A percentile compares a stretch with the other conserved stretches of the same genome.
These are phyloP conservation scores for Helminthosporium solani DNA, from an alignment of 2,329 filamentous ascomycete genomes.

Conservation along the genomic window DNA sequence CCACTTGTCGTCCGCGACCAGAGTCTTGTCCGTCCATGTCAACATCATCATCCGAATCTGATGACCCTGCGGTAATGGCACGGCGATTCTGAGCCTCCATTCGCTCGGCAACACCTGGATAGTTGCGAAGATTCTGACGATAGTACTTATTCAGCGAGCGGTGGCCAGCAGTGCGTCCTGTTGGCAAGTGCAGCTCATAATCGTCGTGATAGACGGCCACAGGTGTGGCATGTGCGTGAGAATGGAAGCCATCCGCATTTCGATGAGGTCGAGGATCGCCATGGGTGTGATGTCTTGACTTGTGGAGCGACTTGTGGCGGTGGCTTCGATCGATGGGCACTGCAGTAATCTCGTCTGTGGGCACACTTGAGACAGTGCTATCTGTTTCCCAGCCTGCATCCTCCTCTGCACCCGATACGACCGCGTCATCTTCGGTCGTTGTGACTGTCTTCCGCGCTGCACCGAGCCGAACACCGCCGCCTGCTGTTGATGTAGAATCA, in stretches of 20 bases:
- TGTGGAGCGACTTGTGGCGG: conserved; percentile 70
- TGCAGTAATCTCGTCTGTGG: conserved; percentile 78
- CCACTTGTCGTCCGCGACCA: conserved; percentile 42
- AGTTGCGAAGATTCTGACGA: conserved; percentile 85
- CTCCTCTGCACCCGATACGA: conserved; percentile 58
- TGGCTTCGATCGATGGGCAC: conserved; percentile 74
- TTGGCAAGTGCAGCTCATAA: conserved; percentile 89
- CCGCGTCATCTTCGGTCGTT: conserved; percentile 36
- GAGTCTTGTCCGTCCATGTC: conserved; percentile 32
- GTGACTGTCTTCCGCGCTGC: conserved; percentile 55
- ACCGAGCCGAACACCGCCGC: conserved; percentile 68
- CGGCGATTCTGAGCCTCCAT: conserved; percentile 66
- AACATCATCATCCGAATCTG: conserved; percentile 41
- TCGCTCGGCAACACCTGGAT: conserved; percentile 77
- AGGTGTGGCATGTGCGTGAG: conserved; percentile 71
- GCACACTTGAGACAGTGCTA: conserved; percentile 79
- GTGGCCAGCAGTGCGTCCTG: conserved; percentile 85
- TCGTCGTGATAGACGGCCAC: conserved; percentile 87
- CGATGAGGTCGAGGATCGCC: conserved; percentile 71
- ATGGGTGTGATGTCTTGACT: conserved; percentile 74
- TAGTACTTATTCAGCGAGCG: conserved; percentile 85
- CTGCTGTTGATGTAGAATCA: conserved; percentile 49
- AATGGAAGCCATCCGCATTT: conserved; percentile 76
- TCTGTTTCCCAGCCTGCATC: conserved; percentile 95
- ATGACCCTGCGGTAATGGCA: conserved; percentile 53